Base-by-base conservation (phyloP, 306 rosid species). In the Medicago lupulina region DNA sequence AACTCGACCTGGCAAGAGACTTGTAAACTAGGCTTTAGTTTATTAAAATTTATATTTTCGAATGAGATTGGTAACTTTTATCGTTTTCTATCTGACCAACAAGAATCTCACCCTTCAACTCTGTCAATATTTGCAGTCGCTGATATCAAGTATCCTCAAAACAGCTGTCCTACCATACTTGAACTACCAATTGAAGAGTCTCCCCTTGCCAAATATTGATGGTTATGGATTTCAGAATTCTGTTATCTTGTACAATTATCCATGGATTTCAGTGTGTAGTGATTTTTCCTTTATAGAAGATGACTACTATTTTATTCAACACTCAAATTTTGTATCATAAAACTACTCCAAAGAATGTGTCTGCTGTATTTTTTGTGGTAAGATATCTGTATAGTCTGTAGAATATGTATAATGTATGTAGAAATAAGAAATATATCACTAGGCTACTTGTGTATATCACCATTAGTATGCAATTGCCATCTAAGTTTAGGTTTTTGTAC, bases 221-320 rank as follows among this genome's bases (percentile, higher is more conserved):
- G 97, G 92, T 43, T 85, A 86, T 63, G 21, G 74, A 7, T 85
- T 94, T 47, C 67, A 80, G 41, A 84, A 94, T 77, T 83, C 90
- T 9, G 82, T 79, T 68, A 77, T 88, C 61, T 71, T 85, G 13
- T 82, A 80, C 80, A 67, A 66, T 5, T 64, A 75, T 82, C 85
- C 97, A 10, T 85, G 85, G 90, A 63, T 91, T 81, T 49, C 80
- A 25, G 70, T 90, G 16, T 91, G 85, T 66, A 83, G 85, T 44
- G 87, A 93, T 81, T 84, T 88, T 51, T 72, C 69, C 19, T 81
- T 49, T 73, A 47, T 44, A 41, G 76, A 58, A 49, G 78, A 54
- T 61, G 78, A 72, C 51, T 75, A 61, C 75, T 51, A 12, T 74
- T 77, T 77, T 31, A 8, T 62, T 71, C 57, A 67, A 71, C 78